phyloP scores from a whole-genome alignment of 306 rosid species.

The Vigna reflexopilosa region DNA sequence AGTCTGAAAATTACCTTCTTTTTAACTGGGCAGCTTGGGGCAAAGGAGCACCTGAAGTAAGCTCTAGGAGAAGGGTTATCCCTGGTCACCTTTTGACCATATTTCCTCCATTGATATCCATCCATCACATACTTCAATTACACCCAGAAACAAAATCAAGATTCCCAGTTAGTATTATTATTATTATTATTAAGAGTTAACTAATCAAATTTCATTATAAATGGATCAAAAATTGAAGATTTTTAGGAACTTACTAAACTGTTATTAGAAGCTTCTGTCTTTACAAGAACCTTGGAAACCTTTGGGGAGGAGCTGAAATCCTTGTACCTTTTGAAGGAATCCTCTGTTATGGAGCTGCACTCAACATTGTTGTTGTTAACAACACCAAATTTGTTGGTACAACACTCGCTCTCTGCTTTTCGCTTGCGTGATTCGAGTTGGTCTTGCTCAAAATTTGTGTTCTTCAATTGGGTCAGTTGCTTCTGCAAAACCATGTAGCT shows the following conservation, averaged over 20 bases:
- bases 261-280: conserved; percentile 62
- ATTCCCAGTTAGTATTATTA: conserved; percentile 20
- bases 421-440: conserved; percentile 53
- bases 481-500: conserved; percentile 55
- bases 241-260: conserved; percentile 61
- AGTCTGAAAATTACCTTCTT: conserved; percentile 65
- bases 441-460: conserved; percentile 35
- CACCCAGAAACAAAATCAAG: background rate
- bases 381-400: conserved; percentile 21
- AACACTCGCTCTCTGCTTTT: conserved; percentile 50
- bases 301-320: conserved; percentile 50
- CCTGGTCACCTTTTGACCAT: conserved; percentile 94
- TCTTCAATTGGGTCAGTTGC: conserved; percentile 52
- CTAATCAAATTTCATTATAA: background rate
- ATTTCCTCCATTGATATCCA: conserved; percentile 95
- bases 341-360: conserved; percentile 59
- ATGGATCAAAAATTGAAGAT: background rate
- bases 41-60: conserved; percentile 83
- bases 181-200: background rate
- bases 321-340: conserved; percentile 53
- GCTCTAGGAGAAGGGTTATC: conserved; percentile 98
- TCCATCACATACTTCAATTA: conserved; percentile 71
- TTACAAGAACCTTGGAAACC: conserved; percentile 65
- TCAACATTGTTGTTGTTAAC: conserved; percentile 35
- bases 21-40: conserved; percentile 86